Conservation (phyloP, 345 rosid genomes). For the Lepidium africanum region DNA sequence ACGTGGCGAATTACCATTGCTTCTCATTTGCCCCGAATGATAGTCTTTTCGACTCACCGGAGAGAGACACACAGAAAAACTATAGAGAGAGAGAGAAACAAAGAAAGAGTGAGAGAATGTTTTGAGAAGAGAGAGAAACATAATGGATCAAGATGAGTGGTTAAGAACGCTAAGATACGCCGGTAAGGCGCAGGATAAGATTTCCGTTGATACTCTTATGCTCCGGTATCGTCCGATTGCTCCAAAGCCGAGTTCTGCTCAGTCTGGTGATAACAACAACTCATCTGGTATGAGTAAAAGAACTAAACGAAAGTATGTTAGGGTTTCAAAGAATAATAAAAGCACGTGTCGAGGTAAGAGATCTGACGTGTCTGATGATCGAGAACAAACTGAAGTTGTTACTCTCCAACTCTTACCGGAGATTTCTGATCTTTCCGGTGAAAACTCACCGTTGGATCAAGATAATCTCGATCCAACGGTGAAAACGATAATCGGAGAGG, state of each 20-base stretch:
- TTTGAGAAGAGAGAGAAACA: background rate
- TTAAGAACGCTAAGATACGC: slow-evolving; percentile 24
- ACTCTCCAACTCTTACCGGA: slow-evolving; percentile 62
- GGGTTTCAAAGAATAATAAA: slow-evolving; percentile 50
- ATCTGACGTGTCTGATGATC: slow-evolving; percentile 18
- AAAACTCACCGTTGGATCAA: slow-evolving; percentile 14
- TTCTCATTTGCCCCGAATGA: slow-evolving; percentile 19
- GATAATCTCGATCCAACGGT: slow-evolving; percentile 11
- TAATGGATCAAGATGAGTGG: slow-evolving; percentile 25
- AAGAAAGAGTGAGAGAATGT: background rate
- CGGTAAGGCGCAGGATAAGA: slow-evolving; percentile 31
- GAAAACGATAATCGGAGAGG: slow-evolving; percentile 6
- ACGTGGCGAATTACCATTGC: slow-evolving; percentile 34
- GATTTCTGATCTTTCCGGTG: slow-evolving; percentile 16
- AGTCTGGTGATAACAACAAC: slow-evolving; percentile 18
- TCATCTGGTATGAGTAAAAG: slow-evolving; percentile 26
- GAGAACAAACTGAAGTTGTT: slow-evolving; percentile 15
- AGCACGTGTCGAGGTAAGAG: slow-evolving; percentile 27
- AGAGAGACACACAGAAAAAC: slow-evolving; percentile 16
- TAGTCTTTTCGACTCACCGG: slow-evolving; percentile 25
- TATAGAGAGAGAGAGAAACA: slow-evolving; percentile 14
- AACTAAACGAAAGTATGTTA: slow-evolving; percentile 69
- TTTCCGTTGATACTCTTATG: slow-evolving; percentile 46
- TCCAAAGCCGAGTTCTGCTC: slow-evolving; percentile 46
- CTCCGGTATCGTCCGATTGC: slow-evolving; percentile 77